A percentile compares a stretch with the other conserved stretches of the same genome.
phyloP scores from a whole-genome alignment of 768 basidiomycete species.

The Phylloporus sp. region DNA sequence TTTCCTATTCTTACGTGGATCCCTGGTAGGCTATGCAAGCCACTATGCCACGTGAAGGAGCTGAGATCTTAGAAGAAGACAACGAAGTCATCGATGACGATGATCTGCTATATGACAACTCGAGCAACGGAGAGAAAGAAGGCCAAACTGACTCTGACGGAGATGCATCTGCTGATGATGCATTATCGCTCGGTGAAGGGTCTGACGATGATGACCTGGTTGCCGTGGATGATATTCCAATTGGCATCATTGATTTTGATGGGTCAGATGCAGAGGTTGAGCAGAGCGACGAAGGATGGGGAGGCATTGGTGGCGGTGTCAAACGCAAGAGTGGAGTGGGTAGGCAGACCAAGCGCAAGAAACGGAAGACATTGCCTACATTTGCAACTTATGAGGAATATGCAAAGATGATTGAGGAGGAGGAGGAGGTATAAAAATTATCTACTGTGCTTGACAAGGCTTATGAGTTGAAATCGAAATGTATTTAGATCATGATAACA shows the following conservation, averaged over 20 bases:
- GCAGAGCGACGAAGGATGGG: slow-evolving; percentile 25
- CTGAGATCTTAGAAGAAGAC: slow-evolving; percentile 40
- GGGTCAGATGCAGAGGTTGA: slow-evolving; percentile 41
- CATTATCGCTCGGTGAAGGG: slow-evolving; percentile 58
- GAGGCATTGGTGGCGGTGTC: slow-evolving; percentile 42
- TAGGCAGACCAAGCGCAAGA: slow-evolving; percentile 54
- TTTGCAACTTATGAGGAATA: slow-evolving; percentile 89
- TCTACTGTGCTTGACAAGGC: background rate
- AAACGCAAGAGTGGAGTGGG: slow-evolving; percentile 46
- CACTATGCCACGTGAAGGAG: slow-evolving; percentile 66
- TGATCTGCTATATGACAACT: slow-evolving; percentile 24
- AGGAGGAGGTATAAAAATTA: slow-evolving; percentile 22
- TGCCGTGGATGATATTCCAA: slow-evolving; percentile 48
- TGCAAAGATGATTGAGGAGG: slow-evolving; percentile 75
- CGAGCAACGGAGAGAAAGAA: slow-evolving; percentile 33
- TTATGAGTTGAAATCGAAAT: too few relatives aligned
- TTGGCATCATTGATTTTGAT: slow-evolving; percentile 57
- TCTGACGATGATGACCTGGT: slow-evolving; percentile 72
- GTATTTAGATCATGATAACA: too few relatives aligned
- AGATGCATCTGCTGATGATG: slow-evolving; percentile 36
- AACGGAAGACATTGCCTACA: slow-evolving; percentile 61
- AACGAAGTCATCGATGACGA: slow-evolving; percentile 23
- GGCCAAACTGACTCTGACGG: slow-evolving; percentile 24
- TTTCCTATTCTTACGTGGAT: background rate
- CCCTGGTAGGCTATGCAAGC: slow-evolving; percentile 82